These are phyloP conservation scores for Cubamyces sp. DNA, from an alignment of 768 basidiomycete genomes.

Conservation along the genomic window DNA sequence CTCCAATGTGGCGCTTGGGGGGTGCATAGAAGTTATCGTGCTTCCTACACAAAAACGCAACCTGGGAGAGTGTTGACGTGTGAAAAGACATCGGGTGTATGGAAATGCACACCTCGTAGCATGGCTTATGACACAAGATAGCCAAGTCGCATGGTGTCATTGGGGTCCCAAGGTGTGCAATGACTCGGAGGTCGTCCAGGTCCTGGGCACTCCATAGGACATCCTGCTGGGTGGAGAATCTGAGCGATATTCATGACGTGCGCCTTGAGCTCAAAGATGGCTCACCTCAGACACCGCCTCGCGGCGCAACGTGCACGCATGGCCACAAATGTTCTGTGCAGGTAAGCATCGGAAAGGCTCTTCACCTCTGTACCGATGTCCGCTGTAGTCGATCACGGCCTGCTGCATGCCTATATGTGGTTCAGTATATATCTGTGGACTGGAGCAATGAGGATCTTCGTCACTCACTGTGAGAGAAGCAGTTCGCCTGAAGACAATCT, in stretches of 20 bases:
- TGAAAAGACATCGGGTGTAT: neutral
- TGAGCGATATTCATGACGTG: no score
- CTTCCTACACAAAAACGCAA: constrained; percentile 7
- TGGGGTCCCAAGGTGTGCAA: constrained; percentile 50
- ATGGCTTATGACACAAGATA: constrained; percentile 57
- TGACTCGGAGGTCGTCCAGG: constrained; percentile 41
- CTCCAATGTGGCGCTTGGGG: neutral
- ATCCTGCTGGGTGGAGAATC: constrained; percentile 3
- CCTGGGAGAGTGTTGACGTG: neutral
- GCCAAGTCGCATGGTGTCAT: constrained; percentile 58
- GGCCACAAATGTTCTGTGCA: neutral
- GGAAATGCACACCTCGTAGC: constrained; percentile 51
- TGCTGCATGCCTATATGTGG: neutral
- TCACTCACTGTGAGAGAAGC: constrained; percentile 29
- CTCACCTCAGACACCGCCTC: neutral
- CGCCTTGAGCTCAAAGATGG: no score
- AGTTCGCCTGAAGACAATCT: constrained; percentile 30
- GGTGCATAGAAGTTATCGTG: neutral
- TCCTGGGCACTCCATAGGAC: constrained; percentile 32
- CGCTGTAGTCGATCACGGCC: neutral
- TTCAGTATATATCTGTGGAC: neutral
- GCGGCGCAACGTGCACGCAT: neutral
- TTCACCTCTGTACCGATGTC: neutral
- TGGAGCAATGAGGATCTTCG: neutral
- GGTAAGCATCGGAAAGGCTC: neutral